Percentiles rank a stretch among this genome's conserved stretches.
Conservation (phyloP, 2,329 filamentous ascomycete species). For the Kalaharituber pfeilii region DNA sequence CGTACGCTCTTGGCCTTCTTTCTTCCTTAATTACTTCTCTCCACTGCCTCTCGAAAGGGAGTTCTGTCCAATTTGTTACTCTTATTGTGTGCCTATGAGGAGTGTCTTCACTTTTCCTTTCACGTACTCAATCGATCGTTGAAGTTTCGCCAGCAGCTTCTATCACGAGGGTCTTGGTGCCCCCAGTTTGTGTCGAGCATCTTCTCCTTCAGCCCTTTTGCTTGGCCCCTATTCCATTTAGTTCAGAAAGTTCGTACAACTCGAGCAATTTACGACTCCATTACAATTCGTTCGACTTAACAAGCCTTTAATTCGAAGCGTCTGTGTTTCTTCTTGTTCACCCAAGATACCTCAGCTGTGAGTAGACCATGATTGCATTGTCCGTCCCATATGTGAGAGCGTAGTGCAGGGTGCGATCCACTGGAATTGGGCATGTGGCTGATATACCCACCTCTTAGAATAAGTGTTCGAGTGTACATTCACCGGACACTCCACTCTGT, state of each 20-base stretch:
- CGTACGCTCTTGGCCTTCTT: background rate
- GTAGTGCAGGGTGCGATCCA: too few species aligned
- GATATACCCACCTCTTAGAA: background rate
- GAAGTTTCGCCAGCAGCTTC: background rate
- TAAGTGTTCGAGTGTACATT: background rate
- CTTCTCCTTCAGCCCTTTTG: background rate
- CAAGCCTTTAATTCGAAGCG: background rate
- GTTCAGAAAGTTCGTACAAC: too few species aligned
- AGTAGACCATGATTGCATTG: background rate
- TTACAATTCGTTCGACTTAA: background rate
- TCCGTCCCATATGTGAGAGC: too few species aligned
- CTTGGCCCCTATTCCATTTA: background rate
- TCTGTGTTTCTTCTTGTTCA: background rate
- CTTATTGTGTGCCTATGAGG: background rate
- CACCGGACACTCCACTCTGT: background rate
- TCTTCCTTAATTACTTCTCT: constrained; percentile 2
- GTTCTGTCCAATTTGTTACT: background rate
- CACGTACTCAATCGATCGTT: background rate
- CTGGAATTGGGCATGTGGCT: too few species aligned
- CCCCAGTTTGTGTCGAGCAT: background rate
- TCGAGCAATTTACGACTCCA: background rate
- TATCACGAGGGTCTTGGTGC: background rate
- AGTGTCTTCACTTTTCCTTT: background rate
- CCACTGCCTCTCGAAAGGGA: too few species aligned
- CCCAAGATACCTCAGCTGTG: background rate